phyloP scores from a whole-genome alignment of 208 protist genomes.

The Naegleria gruberi region DNA sequence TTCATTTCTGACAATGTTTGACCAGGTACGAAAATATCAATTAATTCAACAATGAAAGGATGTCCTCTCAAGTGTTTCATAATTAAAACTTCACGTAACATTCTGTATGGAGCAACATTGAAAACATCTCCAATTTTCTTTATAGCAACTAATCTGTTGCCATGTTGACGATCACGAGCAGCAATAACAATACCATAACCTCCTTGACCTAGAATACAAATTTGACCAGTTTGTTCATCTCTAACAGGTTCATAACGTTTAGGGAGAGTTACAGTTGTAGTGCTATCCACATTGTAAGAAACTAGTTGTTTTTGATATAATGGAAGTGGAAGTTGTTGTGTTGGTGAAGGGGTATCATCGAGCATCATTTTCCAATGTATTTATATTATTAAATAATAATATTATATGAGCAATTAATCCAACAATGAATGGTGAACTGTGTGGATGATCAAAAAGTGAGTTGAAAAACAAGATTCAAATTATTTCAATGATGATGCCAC shows the following conservation, averaged over 20 bases:
- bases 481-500: no score
- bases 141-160: neutral
- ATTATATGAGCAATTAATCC: no score
- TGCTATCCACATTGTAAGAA: neutral
- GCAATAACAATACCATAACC: conserved; percentile 2
- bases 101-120: neutral
- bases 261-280: neutral
- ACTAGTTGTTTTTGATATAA: neutral
- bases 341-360: neutral
- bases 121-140: conserved; percentile 9
- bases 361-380: neutral
- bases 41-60: neutral
- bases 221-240: neutral
- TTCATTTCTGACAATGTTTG: neutral
- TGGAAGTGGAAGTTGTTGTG: neutral
- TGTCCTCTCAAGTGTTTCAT: neutral
- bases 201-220: conserved; percentile 15
- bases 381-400: no score
- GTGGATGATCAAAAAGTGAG: no score
- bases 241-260: neutral
- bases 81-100: conserved; percentile 5
- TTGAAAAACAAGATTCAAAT: no score
- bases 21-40: conserved; percentile 3
- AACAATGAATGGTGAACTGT: no score
- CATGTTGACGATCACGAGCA: neutral